phyloP scores from a whole-genome alignment of 345 rosid genomes.

The Heritiera fomes region DNA sequence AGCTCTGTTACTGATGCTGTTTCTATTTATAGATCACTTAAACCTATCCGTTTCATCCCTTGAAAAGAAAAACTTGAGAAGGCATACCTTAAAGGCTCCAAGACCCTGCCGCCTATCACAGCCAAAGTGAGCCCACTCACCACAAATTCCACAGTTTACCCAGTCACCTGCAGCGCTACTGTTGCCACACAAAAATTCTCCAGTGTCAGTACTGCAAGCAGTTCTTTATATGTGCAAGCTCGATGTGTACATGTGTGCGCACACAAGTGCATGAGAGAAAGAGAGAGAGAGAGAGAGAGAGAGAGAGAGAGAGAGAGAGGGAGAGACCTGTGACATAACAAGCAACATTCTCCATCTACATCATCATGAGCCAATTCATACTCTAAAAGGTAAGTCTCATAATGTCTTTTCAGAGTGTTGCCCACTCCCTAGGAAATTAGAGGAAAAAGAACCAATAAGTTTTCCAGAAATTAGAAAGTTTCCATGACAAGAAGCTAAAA shows the following conservation, averaged over 20 bases:
- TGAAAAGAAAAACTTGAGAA: neutral
- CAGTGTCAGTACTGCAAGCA: slow-evolving; percentile 23
- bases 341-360: slow-evolving; percentile 97
- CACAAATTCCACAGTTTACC: slow-evolving; percentile 98
- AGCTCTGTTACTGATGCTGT: neutral
- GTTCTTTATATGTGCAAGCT: neutral
- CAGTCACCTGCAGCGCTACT: slow-evolving; percentile 99
- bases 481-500: neutral
- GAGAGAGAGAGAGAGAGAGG: slow-evolving; percentile 8
- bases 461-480: neutral
- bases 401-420: slow-evolving; percentile 89
- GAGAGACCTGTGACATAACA: slow-evolving; percentile 81
- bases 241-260: neutral
- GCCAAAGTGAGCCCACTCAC: slow-evolving; percentile 99
- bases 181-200: slow-evolving; percentile 34
- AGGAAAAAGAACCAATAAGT: slow-evolving; percentile 15
- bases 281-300: neutral
- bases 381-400: slow-evolving; percentile 93
- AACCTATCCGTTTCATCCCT: neutral
- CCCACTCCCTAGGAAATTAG: slow-evolving; percentile 77
- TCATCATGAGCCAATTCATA: slow-evolving; percentile 98
- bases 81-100: slow-evolving; percentile 89
- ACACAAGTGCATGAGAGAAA: neutral
- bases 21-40: neutral
- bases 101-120: slow-evolving; percentile 98